Conservation (phyloP, 257 asterid genomes). For the Ligustrum vulgare region DNA sequence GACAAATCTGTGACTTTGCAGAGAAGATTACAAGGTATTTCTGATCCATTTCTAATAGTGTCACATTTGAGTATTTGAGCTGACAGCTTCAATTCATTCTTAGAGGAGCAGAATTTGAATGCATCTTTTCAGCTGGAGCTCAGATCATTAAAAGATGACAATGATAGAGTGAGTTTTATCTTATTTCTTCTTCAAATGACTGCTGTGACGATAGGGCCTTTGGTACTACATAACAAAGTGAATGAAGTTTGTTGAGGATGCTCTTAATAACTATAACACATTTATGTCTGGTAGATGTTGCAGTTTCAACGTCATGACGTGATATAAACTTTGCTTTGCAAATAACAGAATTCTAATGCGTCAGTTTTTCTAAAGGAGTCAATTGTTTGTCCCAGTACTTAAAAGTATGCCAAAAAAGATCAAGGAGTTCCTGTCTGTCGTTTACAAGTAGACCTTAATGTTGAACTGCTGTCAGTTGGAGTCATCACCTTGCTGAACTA, state of each 20-base stretch:
- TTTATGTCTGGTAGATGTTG: not conserved
- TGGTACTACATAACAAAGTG: not conserved
- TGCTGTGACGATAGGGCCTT: constrained; percentile 15
- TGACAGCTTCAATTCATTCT: constrained; percentile 41
- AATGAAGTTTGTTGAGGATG: constrained; percentile 14
- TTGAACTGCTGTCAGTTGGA: constrained; percentile 3
- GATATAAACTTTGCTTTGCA: not conserved
- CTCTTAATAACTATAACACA: not conserved
- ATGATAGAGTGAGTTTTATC: constrained; percentile 60
- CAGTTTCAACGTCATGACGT: not conserved
- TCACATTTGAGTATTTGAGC: constrained; percentile 27
- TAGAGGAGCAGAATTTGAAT: constrained; percentile 87
- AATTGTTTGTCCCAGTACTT: not conserved
- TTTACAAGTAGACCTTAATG: not conserved
- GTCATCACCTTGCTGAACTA: constrained; percentile 2
- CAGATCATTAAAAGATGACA: constrained; percentile 59
- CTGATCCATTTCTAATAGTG: constrained; percentile 19
- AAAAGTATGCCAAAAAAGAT: constrained; percentile 1
- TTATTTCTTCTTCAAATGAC: constrained; percentile 15
- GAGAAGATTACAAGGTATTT: constrained; percentile 64
- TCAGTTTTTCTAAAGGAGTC: not conserved
- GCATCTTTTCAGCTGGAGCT: constrained; percentile 69
- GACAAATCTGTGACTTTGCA: constrained; percentile 50
- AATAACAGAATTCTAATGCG: not conserved
- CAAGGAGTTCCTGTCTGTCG: not conserved